Base-by-base conservation (phyloP, 2,329 filamentous ascomycete species). In the Fusarium xylarioides region DNA sequence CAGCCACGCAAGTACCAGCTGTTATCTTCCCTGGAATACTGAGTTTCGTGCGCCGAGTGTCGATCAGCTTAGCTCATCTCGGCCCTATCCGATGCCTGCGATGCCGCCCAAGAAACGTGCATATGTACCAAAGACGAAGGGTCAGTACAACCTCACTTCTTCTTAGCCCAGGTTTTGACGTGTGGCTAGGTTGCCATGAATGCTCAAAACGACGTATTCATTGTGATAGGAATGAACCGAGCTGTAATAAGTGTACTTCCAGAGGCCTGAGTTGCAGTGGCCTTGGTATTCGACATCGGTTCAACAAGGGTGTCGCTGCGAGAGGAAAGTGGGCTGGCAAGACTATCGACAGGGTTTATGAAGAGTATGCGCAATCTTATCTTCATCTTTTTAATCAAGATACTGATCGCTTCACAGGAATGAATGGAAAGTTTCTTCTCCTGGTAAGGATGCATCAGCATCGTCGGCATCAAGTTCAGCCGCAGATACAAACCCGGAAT, bases 301-400 rank as follows among this genome's bases (percentile, higher is more conserved):
- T 78, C 34, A 78, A 78, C 49, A 68, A 78, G 57, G 76, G 76
- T 11, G 71, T 78, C 21, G 76, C 76, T 7, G 68, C 76, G 2
- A 53, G 76, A 26, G 76, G 76, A 2, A 78, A 77, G 37, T 78
- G 76, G 76, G 74, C 63, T 11, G 76, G 76, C 2, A 78, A 76
- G 62, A 77, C 73, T 4, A 78, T 78, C 38, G 74, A 78, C 2
- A 63, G 37, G 3, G 62, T 78, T 4, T 78, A 77, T 18, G 34
- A 75, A 16, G 74, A 74, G 76, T 78, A 28, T 37, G 60, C 38
- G 0, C 0, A 7, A 3, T 11, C 2, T 1, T 0, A 4, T 2
- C 1, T 10, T 4, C 2, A 3, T 6, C 0, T 9, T 5, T 7
- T 2, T 2, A 18, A 35, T 1, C 7, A 4, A 3, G 11, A 47